These are phyloP conservation scores for Penicillium nordicum DNA, from an alignment of 2,329 filamentous ascomycete genomes.

Conservation along the genomic window DNA sequence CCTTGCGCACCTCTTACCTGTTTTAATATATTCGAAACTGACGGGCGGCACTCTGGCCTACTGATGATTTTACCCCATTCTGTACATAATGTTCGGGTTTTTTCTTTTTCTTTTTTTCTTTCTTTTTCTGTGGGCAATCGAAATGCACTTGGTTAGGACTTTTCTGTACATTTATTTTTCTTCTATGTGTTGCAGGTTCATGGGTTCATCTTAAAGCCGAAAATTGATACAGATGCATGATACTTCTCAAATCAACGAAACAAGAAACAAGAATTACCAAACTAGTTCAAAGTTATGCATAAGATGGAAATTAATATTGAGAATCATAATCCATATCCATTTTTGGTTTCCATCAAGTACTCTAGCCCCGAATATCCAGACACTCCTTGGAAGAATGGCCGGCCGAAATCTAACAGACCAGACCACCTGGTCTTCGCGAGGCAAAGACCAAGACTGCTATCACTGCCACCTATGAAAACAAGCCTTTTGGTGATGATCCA, in stretches of 20 bases:
- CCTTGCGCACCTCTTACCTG: slow-evolving; percentile 10
- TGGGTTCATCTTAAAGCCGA: background rate
- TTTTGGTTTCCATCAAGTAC: background rate
- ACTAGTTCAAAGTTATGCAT: background rate
- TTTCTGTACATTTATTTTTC: background rate
- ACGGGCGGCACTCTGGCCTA: background rate
- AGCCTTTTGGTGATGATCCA: background rate
- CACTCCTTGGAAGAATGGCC: background rate
- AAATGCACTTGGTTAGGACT: slow-evolving; percentile 15
- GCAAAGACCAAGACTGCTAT: background rate
- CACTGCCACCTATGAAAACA: background rate
- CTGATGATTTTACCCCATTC: slow-evolving; percentile 6
- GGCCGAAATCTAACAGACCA: background rate
- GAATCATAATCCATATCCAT: background rate
- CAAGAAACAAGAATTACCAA: background rate
- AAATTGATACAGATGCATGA: background rate
- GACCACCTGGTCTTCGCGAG: background rate
- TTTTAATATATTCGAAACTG: slow-evolving; percentile 17
- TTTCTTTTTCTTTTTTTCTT: background rate
- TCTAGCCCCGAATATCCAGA: background rate
- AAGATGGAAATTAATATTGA: background rate
- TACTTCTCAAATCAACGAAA: background rate
- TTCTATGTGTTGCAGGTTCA: background rate
- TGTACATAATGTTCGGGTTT: slow-evolving; percentile 18
- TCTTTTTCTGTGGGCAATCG: background rate